A percentile compares a stretch with the other conserved stretches of the same genome.
These are phyloP conservation scores for Kluyveromyces sp. DNA, from an alignment of 1,139 yeast genomes.

Conservation along the genomic window DNA sequence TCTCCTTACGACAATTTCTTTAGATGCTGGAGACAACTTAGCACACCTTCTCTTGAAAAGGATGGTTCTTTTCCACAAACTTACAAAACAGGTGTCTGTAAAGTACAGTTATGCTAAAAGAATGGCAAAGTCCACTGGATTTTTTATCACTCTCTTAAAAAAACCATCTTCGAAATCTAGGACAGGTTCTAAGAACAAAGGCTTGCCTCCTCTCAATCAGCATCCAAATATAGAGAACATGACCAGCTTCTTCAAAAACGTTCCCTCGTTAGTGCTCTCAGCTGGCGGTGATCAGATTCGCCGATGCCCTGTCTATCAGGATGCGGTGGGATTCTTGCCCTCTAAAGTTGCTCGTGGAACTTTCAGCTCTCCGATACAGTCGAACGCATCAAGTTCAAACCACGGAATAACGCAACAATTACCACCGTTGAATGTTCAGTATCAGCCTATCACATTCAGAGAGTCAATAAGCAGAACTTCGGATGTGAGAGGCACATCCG, in stretches of 20 bases:
- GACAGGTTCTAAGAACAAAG: slow-evolving; percentile 9
- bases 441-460: slow-evolving; percentile 32
- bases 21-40: slow-evolving; percentile 33
- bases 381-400: not conserved
- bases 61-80: slow-evolving; percentile 34
- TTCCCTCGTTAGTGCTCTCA: slow-evolving; percentile 26
- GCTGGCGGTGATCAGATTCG: slow-evolving; percentile 30
- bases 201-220: slow-evolving; percentile 16
- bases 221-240: slow-evolving; percentile 25
- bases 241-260: slow-evolving; percentile 24
- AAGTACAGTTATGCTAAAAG: slow-evolving; percentile 53
- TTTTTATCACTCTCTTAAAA: slow-evolving; percentile 37
- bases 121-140: slow-evolving; percentile 43
- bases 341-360: slow-evolving; percentile 14
- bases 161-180: slow-evolving; percentile 29
- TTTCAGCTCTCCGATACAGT: slow-evolving; percentile 2
- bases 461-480: slow-evolving; percentile 26
- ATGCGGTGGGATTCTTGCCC: slow-evolving; percentile 30
- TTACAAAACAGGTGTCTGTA: slow-evolving; percentile 33
- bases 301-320: slow-evolving; percentile 33
- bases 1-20: slow-evolving; percentile 18
- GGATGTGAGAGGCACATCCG: slow-evolving; percentile 17
- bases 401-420: slow-evolving; percentile 7
- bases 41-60: slow-evolving; percentile 34
- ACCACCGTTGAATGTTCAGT: slow-evolving; percentile 26